phyloP scores from a whole-genome alignment of 805 yeast species.

The Candida lessepsii region DNA sequence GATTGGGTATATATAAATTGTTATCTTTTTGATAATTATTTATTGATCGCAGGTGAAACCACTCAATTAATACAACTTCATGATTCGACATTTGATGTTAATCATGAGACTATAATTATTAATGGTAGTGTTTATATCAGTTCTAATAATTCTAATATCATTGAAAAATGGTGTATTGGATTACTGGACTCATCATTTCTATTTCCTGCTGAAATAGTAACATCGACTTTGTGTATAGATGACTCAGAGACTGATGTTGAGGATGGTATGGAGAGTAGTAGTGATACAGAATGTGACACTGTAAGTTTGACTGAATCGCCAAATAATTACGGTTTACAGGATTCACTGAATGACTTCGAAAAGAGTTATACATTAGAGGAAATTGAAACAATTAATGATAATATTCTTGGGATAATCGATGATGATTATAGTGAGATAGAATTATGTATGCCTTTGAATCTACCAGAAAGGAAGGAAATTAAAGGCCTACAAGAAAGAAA shows the following conservation, averaged over 20 bases:
- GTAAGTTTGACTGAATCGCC: too few relatives aligned
- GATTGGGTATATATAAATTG: constrained; percentile 16
- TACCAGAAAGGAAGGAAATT: too few relatives aligned
- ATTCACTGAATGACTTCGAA: too few relatives aligned
- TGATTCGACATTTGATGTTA: constrained; percentile 5
- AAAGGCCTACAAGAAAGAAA: too few relatives aligned
- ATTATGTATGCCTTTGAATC: too few relatives aligned
- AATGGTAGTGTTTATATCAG: constrained; percentile 21
- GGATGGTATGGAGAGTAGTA: too few relatives aligned
- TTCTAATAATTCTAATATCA: constrained; percentile 28
- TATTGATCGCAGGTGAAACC: constrained; percentile 15
- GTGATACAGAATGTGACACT: too few relatives aligned
- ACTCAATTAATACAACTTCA: constrained; percentile 8
- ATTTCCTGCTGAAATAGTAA: constrained; percentile 36
- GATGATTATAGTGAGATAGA: too few relatives aligned
- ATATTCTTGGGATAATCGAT: too few relatives aligned
- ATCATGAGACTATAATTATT: constrained; percentile 8
- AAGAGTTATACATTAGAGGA: too few relatives aligned
- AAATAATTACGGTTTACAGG: too few relatives aligned
- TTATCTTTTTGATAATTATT: constrained; percentile 34
- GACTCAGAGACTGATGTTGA: not conserved
- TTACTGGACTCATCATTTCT: constrained; percentile 30
- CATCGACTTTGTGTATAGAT: constrained; percentile 26
- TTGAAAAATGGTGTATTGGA: constrained; percentile 46
- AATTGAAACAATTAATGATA: too few relatives aligned